phyloP scores from a whole-genome alignment of 208 protist species.

The Leishmania guyanensis region DNA sequence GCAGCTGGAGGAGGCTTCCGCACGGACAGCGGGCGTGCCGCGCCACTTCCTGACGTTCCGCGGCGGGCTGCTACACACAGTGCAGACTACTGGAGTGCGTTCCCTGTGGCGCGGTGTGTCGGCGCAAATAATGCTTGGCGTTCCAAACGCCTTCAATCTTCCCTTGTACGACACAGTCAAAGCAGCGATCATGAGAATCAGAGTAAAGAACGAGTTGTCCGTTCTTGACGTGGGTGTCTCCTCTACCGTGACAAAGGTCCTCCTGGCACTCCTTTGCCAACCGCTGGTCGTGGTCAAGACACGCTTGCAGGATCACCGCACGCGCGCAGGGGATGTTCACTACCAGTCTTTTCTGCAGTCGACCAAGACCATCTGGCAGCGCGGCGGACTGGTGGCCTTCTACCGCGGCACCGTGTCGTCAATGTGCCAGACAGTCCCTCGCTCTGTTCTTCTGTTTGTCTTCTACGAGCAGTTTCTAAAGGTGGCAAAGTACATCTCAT shows the following conservation, averaged over 20 bases:
- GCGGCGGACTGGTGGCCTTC: constrained; percentile 48
- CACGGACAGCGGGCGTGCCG: constrained; percentile 17
- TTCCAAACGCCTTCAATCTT: constrained; percentile 84
- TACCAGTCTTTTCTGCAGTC: constrained; percentile 75
- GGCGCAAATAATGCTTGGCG: constrained; percentile 75
- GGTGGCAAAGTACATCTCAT: constrained; percentile 10
- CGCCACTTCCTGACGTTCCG: constrained; percentile 64
- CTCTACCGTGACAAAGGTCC: constrained; percentile 64
- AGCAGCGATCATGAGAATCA: constrained; percentile 18
- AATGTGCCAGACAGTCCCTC: constrained; percentile 73
- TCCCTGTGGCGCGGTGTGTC: constrained; percentile 81
- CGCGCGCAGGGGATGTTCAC: constrained; percentile 53
- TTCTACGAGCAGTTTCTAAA: constrained; percentile 84
- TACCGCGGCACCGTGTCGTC: constrained; percentile 76
- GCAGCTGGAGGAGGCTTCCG: constrained; percentile 71
- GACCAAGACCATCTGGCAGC: constrained; percentile 40
- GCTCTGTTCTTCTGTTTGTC: constrained; percentile 71
- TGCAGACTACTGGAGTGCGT: constrained; percentile 55
- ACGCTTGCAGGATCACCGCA: constrained; percentile 84
- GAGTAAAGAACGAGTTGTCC: constrained; percentile 31
- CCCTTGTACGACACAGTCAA: constrained; percentile 87
- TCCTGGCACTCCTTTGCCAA: constrained; percentile 57
- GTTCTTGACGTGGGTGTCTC: constrained; percentile 61
- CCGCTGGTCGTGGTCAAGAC: constrained; percentile 83
- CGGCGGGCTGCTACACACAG: constrained; percentile 55